Evolutionary conservation across 768 basidiomycete genomes (phyloP).

Genomic region (Suillus variegatus): DNA sequence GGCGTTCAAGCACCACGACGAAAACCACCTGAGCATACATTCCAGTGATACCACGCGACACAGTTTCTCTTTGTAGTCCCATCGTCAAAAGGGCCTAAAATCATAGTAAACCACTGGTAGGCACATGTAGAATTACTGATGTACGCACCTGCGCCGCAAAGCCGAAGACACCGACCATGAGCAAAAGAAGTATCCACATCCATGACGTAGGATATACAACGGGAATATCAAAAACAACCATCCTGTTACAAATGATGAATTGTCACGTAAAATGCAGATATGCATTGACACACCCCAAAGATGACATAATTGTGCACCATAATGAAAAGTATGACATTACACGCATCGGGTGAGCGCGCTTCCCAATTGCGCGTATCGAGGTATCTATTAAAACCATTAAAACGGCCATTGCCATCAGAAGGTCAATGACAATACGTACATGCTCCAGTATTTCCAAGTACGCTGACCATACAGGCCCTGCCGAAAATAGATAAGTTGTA

Average conservation of each 20-base stretch:
- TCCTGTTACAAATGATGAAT: slow-evolving; percentile 12
- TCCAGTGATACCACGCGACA: slow-evolving; percentile 60
- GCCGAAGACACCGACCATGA: slow-evolving; percentile 17
- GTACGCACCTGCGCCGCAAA: slow-evolving; percentile 20
- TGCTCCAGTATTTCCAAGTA: slow-evolving; percentile 64
- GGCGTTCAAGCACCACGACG: slow-evolving; percentile 61
- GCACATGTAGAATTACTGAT: background rate
- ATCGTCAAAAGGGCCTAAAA: slow-evolving; percentile 54
- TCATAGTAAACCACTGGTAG: background rate
- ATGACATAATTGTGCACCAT: slow-evolving; percentile 42
- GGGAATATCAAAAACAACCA: slow-evolving; percentile 7
- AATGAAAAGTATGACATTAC: slow-evolving; percentile 66
- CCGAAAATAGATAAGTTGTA: slow-evolving; percentile 32
- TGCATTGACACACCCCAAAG: background rate
- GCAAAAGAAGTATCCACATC: slow-evolving; percentile 16
- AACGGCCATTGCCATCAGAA: background rate
- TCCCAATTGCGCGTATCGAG: slow-evolving; percentile 68
- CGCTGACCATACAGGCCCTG: slow-evolving; percentile 46
- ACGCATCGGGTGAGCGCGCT: slow-evolving; percentile 75
- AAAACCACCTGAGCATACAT: slow-evolving; percentile 68
- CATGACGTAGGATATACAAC: slow-evolving; percentile 21
- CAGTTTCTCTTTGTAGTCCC: slow-evolving; percentile 65
- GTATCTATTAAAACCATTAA: slow-evolving; percentile 36
- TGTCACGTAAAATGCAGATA: background rate
- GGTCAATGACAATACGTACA: slow-evolving; percentile 45